Evolutionary conservation across 2,329 filamentous ascomycete genomes (phyloP), one percentile per base, ranked within the genome.

Genomic region (Myriosclerotinia duriaeana): DNA sequence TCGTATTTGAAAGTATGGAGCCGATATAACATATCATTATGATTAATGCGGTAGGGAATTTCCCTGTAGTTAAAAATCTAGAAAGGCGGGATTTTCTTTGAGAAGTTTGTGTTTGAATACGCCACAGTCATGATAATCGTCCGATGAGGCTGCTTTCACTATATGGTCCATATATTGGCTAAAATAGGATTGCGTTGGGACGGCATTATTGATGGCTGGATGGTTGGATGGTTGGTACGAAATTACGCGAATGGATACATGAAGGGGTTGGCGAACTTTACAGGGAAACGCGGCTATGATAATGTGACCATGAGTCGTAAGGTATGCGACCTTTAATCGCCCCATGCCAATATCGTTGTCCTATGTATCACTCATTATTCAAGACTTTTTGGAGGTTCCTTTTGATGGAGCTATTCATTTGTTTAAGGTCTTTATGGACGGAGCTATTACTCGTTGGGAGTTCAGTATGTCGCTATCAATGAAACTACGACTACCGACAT

Each of bases 201-300:
- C n/a, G 53, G 26, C 50, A 56, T 56, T 34, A 26, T 26, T 55
- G 52, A 38, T 38, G 26, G 26, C 3, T 26, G 26, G 52, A 38
- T 38, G 26, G 26, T 26, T 26, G 26, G 52, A 38, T 38, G 38
- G 30, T 22, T 50, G 44, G 20, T 20, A 48, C 20, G 12, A 38
- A 60, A 60, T 60, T 60, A 60, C 44, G 58, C 58, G 58, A 60
- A 60, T 50, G 44, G 30, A 60, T 26, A 30, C 20, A 60, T 60
- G 58, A 60, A 60, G 58, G 53, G 62, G 34, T 38, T 58, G 53
- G 53, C 53, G 62, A 36, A 59, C 12, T 11, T 59, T 6, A 26
- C 20, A 34, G 52, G 52, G 40, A 46, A 38, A 56, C 61, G 52
- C 61, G 52, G 61, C 52, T 64, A 48, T 38, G 38, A 56, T 53